Percentiles rank a stretch among this genome's conserved stretches.
These are phyloP conservation scores for Cystofilobasidium ferigula DNA, from an alignment of 768 basidiomycete genomes.

Conservation along the genomic window DNA sequence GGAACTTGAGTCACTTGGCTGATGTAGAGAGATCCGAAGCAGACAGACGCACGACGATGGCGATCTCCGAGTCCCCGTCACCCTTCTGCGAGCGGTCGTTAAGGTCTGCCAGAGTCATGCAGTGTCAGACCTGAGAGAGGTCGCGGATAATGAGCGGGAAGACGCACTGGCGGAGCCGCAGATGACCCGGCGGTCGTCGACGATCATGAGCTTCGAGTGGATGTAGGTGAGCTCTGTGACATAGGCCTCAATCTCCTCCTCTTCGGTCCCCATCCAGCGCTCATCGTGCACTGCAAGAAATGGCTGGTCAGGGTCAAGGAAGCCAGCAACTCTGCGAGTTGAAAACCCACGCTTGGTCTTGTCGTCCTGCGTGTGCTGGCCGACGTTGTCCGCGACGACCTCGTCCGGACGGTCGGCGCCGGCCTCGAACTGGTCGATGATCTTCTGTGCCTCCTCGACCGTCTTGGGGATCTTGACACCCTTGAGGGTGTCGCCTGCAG, in stretches of 20 bases:
- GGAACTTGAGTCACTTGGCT: background rate
- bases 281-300: slow-evolving; percentile 45
- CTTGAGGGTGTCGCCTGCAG: slow-evolving; percentile 6
- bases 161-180: slow-evolving; percentile 75
- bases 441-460: slow-evolving; percentile 52
- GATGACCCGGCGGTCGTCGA: slow-evolving; percentile 81
- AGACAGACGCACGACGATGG: slow-evolving; percentile 52
- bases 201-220: slow-evolving; percentile 58
- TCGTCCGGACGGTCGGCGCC: slow-evolving; percentile 45
- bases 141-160: background rate
- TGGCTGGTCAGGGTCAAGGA: background rate
- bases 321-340: background rate
- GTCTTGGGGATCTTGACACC: slow-evolving; percentile 47
- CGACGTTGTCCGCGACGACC: slow-evolving; percentile 59
- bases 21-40: background rate
- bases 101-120: slow-evolving; percentile 2
- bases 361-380: slow-evolving; percentile 66
- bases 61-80: slow-evolving; percentile 61
- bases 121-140: background rate
- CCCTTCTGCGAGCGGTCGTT: slow-evolving; percentile 23
- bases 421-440: slow-evolving; percentile 48
- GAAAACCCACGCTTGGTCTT: slow-evolving; percentile 39
- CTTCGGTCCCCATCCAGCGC: slow-evolving; percentile 68
- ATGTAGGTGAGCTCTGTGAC: slow-evolving; percentile 40
- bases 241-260: slow-evolving; percentile 70